Evolutionary conservation across 192 early-diverging fungal genomes (phyloP).

Genomic region (Coemansia sp.): DNA sequence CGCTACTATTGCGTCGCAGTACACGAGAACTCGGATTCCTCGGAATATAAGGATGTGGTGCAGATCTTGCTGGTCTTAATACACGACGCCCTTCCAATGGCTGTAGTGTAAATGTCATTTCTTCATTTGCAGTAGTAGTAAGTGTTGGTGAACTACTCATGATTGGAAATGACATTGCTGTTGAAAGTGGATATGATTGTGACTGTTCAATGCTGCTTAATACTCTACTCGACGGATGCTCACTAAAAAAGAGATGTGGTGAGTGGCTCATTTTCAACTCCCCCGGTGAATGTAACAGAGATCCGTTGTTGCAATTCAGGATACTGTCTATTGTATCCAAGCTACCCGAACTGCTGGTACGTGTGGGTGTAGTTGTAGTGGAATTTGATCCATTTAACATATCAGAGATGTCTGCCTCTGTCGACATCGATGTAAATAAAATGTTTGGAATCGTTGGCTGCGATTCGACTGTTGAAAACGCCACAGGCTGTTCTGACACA

Average conservation of each 20-base stretch:
- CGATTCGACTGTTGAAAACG: background rate
- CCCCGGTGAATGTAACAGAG: background rate
- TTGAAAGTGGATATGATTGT: background rate
- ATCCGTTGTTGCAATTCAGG: background rate
- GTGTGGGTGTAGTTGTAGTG: background rate
- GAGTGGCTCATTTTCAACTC: background rate
- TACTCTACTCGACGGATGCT: background rate
- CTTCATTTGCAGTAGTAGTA: background rate
- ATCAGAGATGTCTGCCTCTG: background rate
- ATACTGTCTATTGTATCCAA: background rate
- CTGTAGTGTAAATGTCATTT: background rate
- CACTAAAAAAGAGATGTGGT: background rate
- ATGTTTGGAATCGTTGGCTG: background rate
- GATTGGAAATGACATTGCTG: background rate
- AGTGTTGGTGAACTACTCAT: slow-evolving; percentile 1
- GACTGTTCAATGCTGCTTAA: background rate
- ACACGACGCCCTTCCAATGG: slow-evolving; percentile 10
- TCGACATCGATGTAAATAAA: background rate
- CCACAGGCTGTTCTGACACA: background rate
- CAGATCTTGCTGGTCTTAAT: slow-evolving; percentile 11
- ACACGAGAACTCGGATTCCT: background rate
- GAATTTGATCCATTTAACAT: background rate
- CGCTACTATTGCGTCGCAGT: background rate
- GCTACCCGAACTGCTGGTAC: background rate
- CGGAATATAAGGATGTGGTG: slow-evolving; percentile 24